Evolutionary conservation across 2,329 filamentous ascomycete genomes (phyloP).

Genomic region (Sporothrix inflata): DNA sequence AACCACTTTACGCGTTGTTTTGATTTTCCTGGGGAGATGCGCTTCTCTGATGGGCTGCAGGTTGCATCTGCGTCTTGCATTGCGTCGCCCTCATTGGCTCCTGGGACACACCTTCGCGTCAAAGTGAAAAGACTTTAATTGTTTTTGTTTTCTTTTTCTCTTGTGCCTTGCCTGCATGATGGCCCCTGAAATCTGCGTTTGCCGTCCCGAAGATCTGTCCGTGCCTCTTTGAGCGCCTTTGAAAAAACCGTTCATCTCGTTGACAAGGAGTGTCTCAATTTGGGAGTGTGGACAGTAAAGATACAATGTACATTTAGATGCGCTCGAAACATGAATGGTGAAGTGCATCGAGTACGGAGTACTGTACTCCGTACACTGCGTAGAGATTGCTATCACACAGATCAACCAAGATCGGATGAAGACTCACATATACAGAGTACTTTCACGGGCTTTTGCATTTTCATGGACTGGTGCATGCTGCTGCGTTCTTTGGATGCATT

Average conservation of each 20-base stretch:
- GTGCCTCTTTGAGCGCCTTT: background rate
- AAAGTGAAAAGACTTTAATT: background rate
- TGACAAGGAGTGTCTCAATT: too few species aligned
- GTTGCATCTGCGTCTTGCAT: background rate
- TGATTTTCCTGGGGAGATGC: constrained; percentile 14
- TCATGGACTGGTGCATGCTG: background rate
- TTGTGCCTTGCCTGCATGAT: constrained; percentile 12
- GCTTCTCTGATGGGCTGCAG: constrained; percentile 1
- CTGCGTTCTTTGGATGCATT: background rate
- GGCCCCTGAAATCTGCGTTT: constrained; percentile 15
- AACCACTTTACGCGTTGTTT: constrained; percentile 35
- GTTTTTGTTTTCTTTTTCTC: background rate
- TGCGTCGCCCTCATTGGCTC: background rate
- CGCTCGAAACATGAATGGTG: background rate
- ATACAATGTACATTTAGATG: background rate
- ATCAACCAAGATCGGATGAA: background rate
- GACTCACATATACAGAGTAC: background rate
- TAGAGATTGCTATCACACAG: background rate
- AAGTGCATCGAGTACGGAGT: background rate
- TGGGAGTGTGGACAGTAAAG: background rate
- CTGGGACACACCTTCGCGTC: background rate
- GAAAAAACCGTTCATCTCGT: background rate
- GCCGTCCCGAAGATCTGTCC: background rate
- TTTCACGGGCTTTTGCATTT: background rate
- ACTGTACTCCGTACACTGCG: background rate